A percentile compares a stretch with the other conserved stretches of the same genome.
phyloP scores from a whole-genome alignment of 2,329 filamentous ascomycete species.

The Botryotinia calthae region DNA sequence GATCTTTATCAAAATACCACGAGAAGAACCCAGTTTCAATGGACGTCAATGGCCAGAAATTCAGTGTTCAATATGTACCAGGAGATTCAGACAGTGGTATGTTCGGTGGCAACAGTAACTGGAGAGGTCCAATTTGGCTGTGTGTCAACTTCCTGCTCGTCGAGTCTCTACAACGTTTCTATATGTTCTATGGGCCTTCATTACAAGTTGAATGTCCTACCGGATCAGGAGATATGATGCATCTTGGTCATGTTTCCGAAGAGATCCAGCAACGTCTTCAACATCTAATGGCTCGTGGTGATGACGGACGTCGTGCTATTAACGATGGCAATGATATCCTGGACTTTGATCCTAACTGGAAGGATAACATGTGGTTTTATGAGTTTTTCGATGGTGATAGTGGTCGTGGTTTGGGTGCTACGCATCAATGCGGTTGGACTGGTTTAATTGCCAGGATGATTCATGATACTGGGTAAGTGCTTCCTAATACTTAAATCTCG shows the following conservation, averaged over 20 bases:
- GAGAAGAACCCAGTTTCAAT: constrained; percentile 88
- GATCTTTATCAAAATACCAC: constrained; percentile 88
- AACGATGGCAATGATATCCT: constrained; percentile 81
- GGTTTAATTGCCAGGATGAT: constrained; percentile 95
- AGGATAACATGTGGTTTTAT: constrained; percentile 91
- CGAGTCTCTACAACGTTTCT: constrained; percentile 91
- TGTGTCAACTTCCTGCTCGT: constrained; percentile 94
- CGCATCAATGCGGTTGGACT: constrained; percentile 96
- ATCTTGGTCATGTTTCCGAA: constrained; percentile 89
- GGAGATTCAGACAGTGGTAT: constrained; percentile 96
- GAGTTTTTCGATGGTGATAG: constrained; percentile 96
- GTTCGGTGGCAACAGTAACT: constrained; percentile 97
- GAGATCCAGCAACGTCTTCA: constrained; percentile 93
- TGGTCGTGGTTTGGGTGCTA: constrained; percentile 84
- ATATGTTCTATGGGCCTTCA: constrained; percentile 88
- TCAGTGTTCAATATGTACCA: constrained; percentile 83
- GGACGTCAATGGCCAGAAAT: constrained; percentile 90
- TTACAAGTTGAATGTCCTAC: constrained; percentile 92
- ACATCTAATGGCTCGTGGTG: constrained; percentile 81
- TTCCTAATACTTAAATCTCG: neutral
- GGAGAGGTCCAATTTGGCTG: constrained; percentile 93
- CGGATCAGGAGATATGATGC: constrained; percentile 91
- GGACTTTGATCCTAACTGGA: constrained; percentile 92
- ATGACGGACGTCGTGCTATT: constrained; percentile 84
- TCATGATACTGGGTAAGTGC: constrained; percentile 86